These are phyloP conservation scores for Leucogyrophana mollusca DNA, from an alignment of 768 basidiomycete species.

Conservation along the genomic window DNA sequence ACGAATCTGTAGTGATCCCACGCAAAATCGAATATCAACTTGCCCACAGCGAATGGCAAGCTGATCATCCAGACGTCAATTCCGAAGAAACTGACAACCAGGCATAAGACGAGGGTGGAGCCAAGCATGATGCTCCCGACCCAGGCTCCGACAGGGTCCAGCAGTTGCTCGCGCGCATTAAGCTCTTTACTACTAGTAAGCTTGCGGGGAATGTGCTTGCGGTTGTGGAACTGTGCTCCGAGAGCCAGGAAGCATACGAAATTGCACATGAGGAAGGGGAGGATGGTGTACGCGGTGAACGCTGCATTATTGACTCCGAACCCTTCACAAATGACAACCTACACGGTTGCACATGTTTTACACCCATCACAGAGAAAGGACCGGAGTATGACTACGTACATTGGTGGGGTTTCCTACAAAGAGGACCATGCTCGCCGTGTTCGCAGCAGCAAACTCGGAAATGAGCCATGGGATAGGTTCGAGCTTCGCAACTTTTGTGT, in stretches of 20 bases:
- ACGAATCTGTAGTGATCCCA: conserved; percentile 54
- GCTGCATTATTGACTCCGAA: conserved; percentile 75
- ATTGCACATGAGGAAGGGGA: conserved; percentile 73
- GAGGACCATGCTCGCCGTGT: conserved; percentile 70
- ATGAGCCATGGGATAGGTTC: conserved; percentile 68
- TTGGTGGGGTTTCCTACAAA: conserved; percentile 95
- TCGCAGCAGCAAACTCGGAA: conserved; percentile 75
- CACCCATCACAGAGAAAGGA: not conserved
- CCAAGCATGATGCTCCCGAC: conserved; percentile 70
- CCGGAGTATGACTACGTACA: conserved; percentile 24
- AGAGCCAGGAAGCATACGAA: conserved; percentile 63
- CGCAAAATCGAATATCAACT: conserved; percentile 64
- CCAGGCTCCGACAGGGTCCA: conserved; percentile 71
- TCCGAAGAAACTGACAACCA: conserved; percentile 73
- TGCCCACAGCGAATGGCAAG: conserved; percentile 74
- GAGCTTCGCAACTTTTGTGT: conserved; percentile 58
- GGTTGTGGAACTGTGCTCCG: conserved; percentile 54
- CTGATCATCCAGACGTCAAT: conserved; percentile 85
- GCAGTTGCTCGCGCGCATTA: conserved; percentile 59
- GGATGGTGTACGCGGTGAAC: conserved; percentile 79
- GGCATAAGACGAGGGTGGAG: conserved; percentile 66
- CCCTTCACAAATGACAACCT: conserved; percentile 82
- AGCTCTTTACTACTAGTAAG: conserved; percentile 37
- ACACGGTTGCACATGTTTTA: conserved; percentile 4
- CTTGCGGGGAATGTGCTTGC: conserved; percentile 51